Evolutionary conservation across 768 basidiomycete genomes (phyloP).

Genomic region (Russula sp.): DNA sequence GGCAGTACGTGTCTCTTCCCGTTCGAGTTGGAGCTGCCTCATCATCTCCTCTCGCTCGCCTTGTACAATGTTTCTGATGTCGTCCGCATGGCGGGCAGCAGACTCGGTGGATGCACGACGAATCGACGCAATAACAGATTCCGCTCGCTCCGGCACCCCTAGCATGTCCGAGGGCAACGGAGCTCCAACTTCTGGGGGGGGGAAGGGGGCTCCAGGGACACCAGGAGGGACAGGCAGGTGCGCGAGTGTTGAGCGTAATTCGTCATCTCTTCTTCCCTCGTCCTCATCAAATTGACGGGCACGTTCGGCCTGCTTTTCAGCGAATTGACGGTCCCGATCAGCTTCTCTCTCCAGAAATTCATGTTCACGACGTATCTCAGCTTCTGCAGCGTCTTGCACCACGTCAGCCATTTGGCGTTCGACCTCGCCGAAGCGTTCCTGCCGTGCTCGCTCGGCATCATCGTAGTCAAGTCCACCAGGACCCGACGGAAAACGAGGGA

Average conservation of each 20-base stretch:
- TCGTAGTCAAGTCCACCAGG: slow-evolving; percentile 34
- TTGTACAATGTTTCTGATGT: slow-evolving; percentile 42
- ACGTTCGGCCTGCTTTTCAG: slow-evolving; percentile 53
- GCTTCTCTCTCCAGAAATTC: slow-evolving; percentile 64
- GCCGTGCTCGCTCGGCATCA: slow-evolving; percentile 41
- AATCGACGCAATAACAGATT: slow-evolving; percentile 35
- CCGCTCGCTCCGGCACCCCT: slow-evolving; percentile 26
- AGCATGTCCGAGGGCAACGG: slow-evolving; percentile 19
- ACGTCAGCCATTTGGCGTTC: slow-evolving; percentile 46
- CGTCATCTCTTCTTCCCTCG: slow-evolving; percentile 55
- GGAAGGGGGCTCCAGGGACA: background rate
- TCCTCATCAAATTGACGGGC: slow-evolving; percentile 52
- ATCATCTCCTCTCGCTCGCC: slow-evolving; percentile 25
- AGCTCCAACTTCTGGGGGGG: background rate
- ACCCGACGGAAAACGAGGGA: slow-evolving; percentile 21
- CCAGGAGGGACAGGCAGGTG: slow-evolving; percentile 7
- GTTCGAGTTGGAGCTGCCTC: slow-evolving; percentile 17
- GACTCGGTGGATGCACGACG: slow-evolving; percentile 46
- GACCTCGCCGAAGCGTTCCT: slow-evolving; percentile 52
- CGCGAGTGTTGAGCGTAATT: slow-evolving; percentile 32
- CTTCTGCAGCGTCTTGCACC: slow-evolving; percentile 45
- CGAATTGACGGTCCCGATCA: slow-evolving; percentile 54
- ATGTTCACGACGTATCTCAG: slow-evolving; percentile 57
- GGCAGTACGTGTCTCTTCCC: slow-evolving; percentile 23
- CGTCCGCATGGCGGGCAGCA: slow-evolving; percentile 48